Evolutionary conservation across 2,329 filamentous ascomycete species (phyloP), one percentile per base, ranked within the genome.

Genomic region (Tolypocladium tropicale): DNA sequence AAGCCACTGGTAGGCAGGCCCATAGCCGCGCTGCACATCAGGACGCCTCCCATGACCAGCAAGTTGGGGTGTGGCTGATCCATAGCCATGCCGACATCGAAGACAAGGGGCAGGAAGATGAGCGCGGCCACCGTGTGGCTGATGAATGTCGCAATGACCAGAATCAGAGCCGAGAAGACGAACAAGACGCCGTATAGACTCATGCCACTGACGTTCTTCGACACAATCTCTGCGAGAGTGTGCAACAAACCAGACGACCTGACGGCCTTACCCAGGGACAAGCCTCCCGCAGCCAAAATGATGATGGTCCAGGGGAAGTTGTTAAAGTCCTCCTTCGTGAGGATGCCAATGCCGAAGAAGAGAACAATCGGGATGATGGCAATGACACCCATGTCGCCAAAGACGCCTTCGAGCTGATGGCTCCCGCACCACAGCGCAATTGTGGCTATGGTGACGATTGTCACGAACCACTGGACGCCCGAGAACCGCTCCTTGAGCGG

Each of bases 301-400:
- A 99, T 96, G 72, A 99, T 99, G 23, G 95, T 99, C 94, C 94
- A 99, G 41, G 96, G 87, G 72, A 99, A 99, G 72, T 99, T 99
- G 78, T 99, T 99, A 70, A 99, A 99, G 74, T 99, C 94, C 73
- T 97, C 94, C 74, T 97, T 99, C 52, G 92, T 97, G 34, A 99
- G 78, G 62, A 97, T 93, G 12, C 94, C 94, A 2, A 91, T 92
- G 55, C 94, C 94, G 65, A 99, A 99, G 80, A 99, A 99, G 46
- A 96, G 78, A 3, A 95, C 88, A 53, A 99, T 87, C 6, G 94
- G 94, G 58, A 99, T 90, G 67, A 99, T 95, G 57, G 94, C 95
- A 46, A 99, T 89, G 54, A 99, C 92, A 54, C 94, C 94, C 94
- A 99, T 99, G 68, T 99, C 93, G 55, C 94, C 94, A 66, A 99